These are phyloP conservation scores for Nadsonia commutata DNA, from an alignment of 1,139 yeast genomes.

Conservation along the genomic window DNA sequence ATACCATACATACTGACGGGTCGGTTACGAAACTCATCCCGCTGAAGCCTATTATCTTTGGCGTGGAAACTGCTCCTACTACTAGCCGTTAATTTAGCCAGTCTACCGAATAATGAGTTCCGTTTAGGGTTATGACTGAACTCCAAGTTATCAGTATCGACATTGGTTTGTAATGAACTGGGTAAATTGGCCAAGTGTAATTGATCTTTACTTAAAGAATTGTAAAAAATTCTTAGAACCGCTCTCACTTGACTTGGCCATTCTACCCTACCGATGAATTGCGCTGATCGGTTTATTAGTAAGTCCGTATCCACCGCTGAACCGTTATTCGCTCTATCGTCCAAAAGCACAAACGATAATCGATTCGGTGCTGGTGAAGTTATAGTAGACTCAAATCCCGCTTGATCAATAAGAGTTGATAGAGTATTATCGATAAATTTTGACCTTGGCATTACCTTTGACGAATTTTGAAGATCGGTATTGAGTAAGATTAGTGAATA, in stretches of 20 bases:
- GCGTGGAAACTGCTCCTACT: too few relatives aligned
- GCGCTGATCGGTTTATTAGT: background rate
- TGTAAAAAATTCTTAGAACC: constrained; percentile 2
- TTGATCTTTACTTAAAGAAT: constrained; percentile 3
- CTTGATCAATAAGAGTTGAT: constrained; percentile 13
- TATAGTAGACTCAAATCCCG: constrained; percentile 2
- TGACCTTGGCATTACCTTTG: constrained; percentile 24
- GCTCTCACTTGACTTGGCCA: background rate
- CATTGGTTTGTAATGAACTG: too few relatives aligned
- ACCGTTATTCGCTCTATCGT: background rate
- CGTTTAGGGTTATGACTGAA: too few relatives aligned
- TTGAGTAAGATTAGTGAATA: constrained; percentile 61
- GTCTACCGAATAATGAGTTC: too few relatives aligned
- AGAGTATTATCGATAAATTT: constrained; percentile 17
- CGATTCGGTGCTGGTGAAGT: background rate
- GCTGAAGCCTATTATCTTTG: too few relatives aligned
- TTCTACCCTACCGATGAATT: background rate
- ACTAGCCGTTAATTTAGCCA: too few relatives aligned
- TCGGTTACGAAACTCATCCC: too few relatives aligned
- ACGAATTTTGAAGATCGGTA: constrained; percentile 23
- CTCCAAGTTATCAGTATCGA: too few relatives aligned
- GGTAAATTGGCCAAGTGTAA: constrained; percentile 1
- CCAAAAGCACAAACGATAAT: constrained; percentile 1
- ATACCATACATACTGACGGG: too few relatives aligned
- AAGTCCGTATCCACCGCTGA: background rate